These are phyloP conservation scores for Fragilaria crotonensis DNA, from an alignment of 108 stramenopile genomes.

Conservation along the genomic window DNA sequence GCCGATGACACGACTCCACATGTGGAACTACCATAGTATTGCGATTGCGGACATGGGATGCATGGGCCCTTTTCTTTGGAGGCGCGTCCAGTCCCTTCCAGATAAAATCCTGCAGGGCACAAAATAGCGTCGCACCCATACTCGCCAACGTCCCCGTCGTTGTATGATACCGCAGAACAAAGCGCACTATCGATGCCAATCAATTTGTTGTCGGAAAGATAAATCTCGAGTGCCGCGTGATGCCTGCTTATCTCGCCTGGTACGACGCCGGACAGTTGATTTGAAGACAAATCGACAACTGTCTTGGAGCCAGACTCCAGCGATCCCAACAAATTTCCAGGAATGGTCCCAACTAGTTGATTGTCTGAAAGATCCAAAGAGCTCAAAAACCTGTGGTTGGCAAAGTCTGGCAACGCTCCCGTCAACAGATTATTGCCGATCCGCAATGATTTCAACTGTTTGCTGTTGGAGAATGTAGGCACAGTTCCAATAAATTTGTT, in stretches of 20 bases:
- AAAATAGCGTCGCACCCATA: conserved; percentile 68
- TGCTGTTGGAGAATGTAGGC: conserved; percentile 29
- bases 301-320: conserved; percentile 18
- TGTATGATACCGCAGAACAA: conserved; percentile 50
- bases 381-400: conserved; percentile 10
- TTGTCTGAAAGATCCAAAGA: conserved; percentile 36
- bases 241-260: conserved; percentile 42
- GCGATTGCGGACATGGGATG: background rate
- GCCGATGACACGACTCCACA: background rate
- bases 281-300: conserved; percentile 36
- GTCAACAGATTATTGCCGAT: conserved; percentile 33
- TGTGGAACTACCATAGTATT: conserved; percentile 9
- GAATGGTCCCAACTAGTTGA: conserved; percentile 29
- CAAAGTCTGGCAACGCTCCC: conserved; percentile 31
- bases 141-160: conserved; percentile 52
- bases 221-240: conserved; percentile 49
- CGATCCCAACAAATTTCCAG: conserved; percentile 13
- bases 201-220: conserved; percentile 60
- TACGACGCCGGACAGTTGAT: conserved; percentile 30
- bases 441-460: background rate
- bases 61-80: conserved; percentile 7
- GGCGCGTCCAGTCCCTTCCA: conserved; percentile 24
- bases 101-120: conserved; percentile 51
- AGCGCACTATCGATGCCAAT: conserved; percentile 33
- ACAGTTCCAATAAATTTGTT: conserved; percentile 32